Evolutionary conservation across 768 basidiomycete genomes (phyloP).

Genomic region (Lactarius sp.): DNA sequence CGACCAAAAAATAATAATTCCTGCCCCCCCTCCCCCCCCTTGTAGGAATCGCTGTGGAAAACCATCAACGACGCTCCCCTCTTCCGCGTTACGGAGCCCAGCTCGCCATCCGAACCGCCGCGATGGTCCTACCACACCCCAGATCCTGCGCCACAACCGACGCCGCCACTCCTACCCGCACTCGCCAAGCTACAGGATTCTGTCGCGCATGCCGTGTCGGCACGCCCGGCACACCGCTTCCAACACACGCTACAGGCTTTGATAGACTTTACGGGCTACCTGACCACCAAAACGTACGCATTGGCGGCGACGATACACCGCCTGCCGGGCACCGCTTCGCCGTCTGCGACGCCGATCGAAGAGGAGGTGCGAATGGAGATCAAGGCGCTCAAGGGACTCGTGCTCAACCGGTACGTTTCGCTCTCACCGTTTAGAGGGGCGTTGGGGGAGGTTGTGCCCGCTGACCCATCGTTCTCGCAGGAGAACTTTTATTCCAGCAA

Average conservation of each 20-base stretch:
- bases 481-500: constrained; percentile 23
- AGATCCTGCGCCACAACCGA: constrained; percentile 26
- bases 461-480: constrained; percentile 6
- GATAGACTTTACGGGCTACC: constrained; percentile 72
- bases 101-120: constrained; percentile 25
- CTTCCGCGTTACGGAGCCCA: constrained; percentile 35
- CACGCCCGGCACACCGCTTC: constrained; percentile 34
- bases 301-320: constrained; percentile 30
- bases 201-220: constrained; percentile 10
- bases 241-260: constrained; percentile 63
- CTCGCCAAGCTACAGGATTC: constrained; percentile 25
- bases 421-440: not conserved
- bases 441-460: too few species aligned
- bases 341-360: constrained; percentile 33
- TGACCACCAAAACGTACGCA: constrained; percentile 67
- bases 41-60: constrained; percentile 52
- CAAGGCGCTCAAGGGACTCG: constrained; percentile 71
- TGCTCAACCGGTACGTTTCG: constrained; percentile 58
- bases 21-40: not conserved
- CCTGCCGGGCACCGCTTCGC: constrained; percentile 23
- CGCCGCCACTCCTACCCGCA: constrained; percentile 27
- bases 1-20: too few species aligned
- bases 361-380: constrained; percentile 74
- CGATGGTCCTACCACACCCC: constrained; percentile 41
- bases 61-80: constrained; percentile 49